A percentile compares a stretch with the other conserved stretches of the same genome.
phyloP scores from a whole-genome alignment of 495 filamentous ascomycete species.

The Barbatosphaeria neglecta region DNA sequence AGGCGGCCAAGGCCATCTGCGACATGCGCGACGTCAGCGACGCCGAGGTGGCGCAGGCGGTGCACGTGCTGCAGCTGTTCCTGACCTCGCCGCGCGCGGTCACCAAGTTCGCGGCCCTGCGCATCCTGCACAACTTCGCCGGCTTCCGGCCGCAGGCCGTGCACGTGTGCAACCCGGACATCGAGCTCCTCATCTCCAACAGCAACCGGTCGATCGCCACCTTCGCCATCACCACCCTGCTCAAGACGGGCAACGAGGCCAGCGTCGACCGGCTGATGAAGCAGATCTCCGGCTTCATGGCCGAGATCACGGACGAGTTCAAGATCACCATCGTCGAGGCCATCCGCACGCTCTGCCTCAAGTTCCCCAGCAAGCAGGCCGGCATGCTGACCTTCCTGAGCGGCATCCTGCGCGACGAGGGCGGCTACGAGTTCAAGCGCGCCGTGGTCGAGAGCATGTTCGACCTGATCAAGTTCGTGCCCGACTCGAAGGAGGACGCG shows the following conservation, averaged over 20 bases:
- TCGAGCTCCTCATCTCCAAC: constrained; percentile 91
- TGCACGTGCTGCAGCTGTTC: constrained; percentile 92
- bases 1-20: constrained; percentile 95
- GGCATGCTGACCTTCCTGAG: constrained; percentile 96
- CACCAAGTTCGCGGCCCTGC: constrained; percentile 94
- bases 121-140: constrained; percentile 92
- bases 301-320: constrained; percentile 96
- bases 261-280: constrained; percentile 97
- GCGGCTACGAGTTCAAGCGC: constrained; percentile 97
- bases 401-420: constrained; percentile 88
- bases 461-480: constrained; percentile 97
- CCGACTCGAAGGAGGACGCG: constrained; percentile 94
- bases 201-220: constrained; percentile 96
- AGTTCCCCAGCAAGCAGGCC: constrained; percentile 96
- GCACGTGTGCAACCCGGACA: constrained; percentile 89
- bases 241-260: constrained; percentile 96
- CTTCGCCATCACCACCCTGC: constrained; percentile 91
- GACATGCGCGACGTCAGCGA: constrained; percentile 89
- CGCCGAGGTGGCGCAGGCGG: constrained; percentile 80
- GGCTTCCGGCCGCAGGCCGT: constrained; percentile 90
- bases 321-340: constrained; percentile 99
- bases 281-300: constrained; percentile 95
- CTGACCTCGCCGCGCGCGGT: constrained; percentile 92
- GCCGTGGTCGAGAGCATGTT: constrained; percentile 99
- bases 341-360: constrained; percentile 88